Base-by-base conservation (phyloP, 257 asterid genomes). In the Pogostemon cablin region DNA sequence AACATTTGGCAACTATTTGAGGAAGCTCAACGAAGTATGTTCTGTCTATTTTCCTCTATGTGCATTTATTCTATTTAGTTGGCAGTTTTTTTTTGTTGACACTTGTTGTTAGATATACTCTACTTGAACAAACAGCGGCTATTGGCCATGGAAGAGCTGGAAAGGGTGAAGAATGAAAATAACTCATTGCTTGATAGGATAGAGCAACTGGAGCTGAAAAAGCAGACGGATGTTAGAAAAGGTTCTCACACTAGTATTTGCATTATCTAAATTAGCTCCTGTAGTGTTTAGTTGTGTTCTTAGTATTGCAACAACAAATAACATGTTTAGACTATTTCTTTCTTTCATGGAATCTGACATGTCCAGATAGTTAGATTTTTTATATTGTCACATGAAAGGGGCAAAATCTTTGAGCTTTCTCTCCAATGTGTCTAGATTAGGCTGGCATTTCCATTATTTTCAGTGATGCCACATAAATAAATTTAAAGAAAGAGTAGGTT, bases 11-110 rank as follows among this genome's bases (percentile, higher is more conserved):
- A 82, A 73, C 88, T 91, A 69, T 91, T 88, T 69, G 75, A 66
- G 75, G 90, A 91, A 81, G 97, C 97, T 63, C 92, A 88, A 72
- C 83, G 72, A 71, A 91, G 97, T 88, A 68, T 53, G 90, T 75
- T 35, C 59, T 56, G 43, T 55, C 69, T 63, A 54, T 49, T 57
- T 69, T 44, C 53, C 41, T 69, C 39, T 41, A 42, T 32, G 20
- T 50, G 25, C 46, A 58, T 68, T 48, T 55, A 9, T 43, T 65
- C 52, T 58, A 35, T 62, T 64, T 41, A 49, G 46, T 43, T 59
- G 72, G 61, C 69, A 66, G 65, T 71, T 9, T 65, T 68, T 68
- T 38, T 66, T 68, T 48, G 12, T 15, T 68, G 47, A 50, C 32
- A 75, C 78, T 77, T 81, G 60, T 47, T n/a, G 56, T 85, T 64